Base-by-base conservation (phyloP, 2,329 filamentous ascomycete genomes). In the Colletotrichum magnum region DNA sequence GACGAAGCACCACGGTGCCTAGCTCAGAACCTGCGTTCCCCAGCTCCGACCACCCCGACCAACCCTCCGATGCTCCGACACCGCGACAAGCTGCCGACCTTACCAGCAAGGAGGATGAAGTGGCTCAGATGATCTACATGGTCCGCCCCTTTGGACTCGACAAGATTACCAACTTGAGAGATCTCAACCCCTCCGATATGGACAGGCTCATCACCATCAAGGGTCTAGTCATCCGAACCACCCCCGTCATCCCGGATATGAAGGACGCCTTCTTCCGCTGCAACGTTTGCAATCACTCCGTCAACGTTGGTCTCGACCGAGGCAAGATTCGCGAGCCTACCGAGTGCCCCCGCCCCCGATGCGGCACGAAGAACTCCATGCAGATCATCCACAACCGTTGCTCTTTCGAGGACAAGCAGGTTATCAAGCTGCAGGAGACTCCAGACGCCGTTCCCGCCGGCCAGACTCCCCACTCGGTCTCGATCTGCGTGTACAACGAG, bases 231-330 rank as follows among this genome's bases (percentile, higher is more conserved):
- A 99, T 99, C 76, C 91, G 96, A 71, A 93, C 96, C 3, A 98
- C 96, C 0, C 94, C 96, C 0, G 93, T 99, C 73, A 98, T 99
- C 72, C 96, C 96, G 0, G 96, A 99, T 76, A 99, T 99, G 97
- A 98, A 97, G 82, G 94, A 97, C 78, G 96, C 96, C 0, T 98
- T 97, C 83, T 99, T 99, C 89, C 93, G 94, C 72, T 99, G 96
- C 83, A 93, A 94, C 68, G 90, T 95, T 28, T 99, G 96, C 82
- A 94, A 94, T 76, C 94, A 98, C 81, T 95, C 93, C 4, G 90
- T 97, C 70, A 93, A 93, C 72, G 94, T 98, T 63, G 93, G 94
- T 65, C 92, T 99, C 75, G 96, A 99, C 78, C 92, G 96, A 76
- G 96, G 97, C 79, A 96, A 95, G 83, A 99, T 99, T 76, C 92